Conservation (phyloP, 257 asterid genomes). For the Scutellaria barbata region DNA sequence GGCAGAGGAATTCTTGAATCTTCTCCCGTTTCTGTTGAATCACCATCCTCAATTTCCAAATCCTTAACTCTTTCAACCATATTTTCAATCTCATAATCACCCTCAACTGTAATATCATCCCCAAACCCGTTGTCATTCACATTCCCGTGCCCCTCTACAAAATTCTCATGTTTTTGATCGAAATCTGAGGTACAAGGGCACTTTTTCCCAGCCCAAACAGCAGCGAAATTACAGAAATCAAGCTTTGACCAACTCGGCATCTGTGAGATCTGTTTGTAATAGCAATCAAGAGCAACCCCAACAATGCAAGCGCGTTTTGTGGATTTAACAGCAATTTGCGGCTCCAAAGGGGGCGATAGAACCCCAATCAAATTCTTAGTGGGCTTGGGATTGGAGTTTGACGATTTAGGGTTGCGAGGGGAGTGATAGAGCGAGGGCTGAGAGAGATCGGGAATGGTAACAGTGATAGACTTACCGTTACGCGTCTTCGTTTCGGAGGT, state of each 20-base stretch:
- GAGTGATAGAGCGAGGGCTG: constrained; percentile 88
- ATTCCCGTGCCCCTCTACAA: constrained; percentile 29
- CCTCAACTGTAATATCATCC: constrained; percentile 41
- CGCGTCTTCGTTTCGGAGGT: constrained; percentile 77
- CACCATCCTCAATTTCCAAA: constrained; percentile 41
- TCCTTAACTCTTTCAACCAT: constrained; percentile 41
- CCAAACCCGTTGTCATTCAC: constrained; percentile 39
- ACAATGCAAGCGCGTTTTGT: constrained; percentile 90
- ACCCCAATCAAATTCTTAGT: constrained; percentile 55
- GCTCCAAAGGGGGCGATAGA: constrained; percentile 74
- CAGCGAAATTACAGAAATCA: constrained; percentile 68
- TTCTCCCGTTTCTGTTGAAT: constrained; percentile 28
- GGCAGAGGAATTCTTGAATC: constrained; percentile 85
- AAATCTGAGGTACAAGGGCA: constrained; percentile 80
- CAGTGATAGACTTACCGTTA: constrained; percentile 69
- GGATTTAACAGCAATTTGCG: constrained; percentile 86
- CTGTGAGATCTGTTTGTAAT: constrained; percentile 80
- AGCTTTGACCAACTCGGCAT: constrained; percentile 92
- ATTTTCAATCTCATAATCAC: constrained; percentile 52
- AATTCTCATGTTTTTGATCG: constrained; percentile 44
- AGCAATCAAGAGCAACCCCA: constrained; percentile 86
- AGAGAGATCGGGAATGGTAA: constrained; percentile 85
- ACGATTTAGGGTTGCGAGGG: constrained; percentile 58
- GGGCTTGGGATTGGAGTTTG: constrained; percentile 44
- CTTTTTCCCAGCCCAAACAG: constrained; percentile 84